A percentile compares a stretch with the other conserved stretches of the same genome.
Evolutionary conservation across 1,284 basidiomycete genomes (phyloP).

Genomic region (Veloboletus limbatus): DNA sequence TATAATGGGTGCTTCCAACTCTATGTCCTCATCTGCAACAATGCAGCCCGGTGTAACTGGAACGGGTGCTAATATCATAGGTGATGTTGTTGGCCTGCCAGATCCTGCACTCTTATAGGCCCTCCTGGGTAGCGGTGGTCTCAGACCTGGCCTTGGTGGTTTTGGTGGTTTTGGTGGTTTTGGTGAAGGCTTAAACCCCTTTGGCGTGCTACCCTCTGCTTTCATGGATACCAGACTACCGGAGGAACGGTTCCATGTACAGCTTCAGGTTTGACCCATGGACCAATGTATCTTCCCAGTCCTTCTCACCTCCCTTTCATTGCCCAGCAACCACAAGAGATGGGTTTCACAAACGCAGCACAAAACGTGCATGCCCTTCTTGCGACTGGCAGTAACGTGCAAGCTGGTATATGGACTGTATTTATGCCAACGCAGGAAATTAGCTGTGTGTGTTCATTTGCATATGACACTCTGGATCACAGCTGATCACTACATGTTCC

Average conservation of each 20-base stretch:
- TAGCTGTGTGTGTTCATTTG: no score
- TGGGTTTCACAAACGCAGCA: slow-evolving; percentile 81
- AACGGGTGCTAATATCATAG: slow-evolving; percentile 15
- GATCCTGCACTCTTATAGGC: slow-evolving; percentile 43
- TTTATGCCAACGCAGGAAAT: no score
- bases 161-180: slow-evolving; percentile 30
- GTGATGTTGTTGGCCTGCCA: slow-evolving; percentile 21
- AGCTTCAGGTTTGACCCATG: slow-evolving; percentile 58
- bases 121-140: slow-evolving; percentile 34
- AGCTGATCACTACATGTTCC: no score
- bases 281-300: neutral
- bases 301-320: neutral
- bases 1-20: slow-evolving; percentile 32
- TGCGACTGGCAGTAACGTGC: slow-evolving; percentile 86
- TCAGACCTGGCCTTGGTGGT: slow-evolving; percentile 13
- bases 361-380: slow-evolving; percentile 89
- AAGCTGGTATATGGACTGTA: no score
- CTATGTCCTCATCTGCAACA: slow-evolving; percentile 17
- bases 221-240: slow-evolving; percentile 71
- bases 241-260: slow-evolving; percentile 87
- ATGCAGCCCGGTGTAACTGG: slow-evolving; percentile 17
- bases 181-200: slow-evolving; percentile 28
- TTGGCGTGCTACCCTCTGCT: slow-evolving; percentile 38
- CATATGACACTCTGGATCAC: no score
- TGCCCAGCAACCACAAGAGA: slow-evolving; percentile 77